Evolutionary conservation across 768 basidiomycete genomes (phyloP), one percentile per base, ranked within the genome.

Genomic region (Pisolithus orientalis): DNA sequence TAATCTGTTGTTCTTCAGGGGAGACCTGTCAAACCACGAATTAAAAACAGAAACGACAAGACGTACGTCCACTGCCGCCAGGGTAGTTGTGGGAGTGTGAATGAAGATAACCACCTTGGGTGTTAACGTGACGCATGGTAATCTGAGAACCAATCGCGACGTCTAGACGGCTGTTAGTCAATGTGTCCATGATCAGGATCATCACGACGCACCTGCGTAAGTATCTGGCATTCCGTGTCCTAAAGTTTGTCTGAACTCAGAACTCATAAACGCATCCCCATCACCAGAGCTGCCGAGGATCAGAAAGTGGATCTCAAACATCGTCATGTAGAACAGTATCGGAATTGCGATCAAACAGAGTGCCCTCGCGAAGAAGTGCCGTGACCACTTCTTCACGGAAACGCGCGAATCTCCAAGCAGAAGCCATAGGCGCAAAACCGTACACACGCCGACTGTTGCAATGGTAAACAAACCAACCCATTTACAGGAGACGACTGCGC

Each of bases 391-490:
- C 51, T 78, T 73, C 13, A 93, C 84, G 0, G 89, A 67, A 39
- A 97, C 78, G 27, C 85, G 82, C 28, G 89, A 64, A 64, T 98
- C 94, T 5, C 94, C 96, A 5, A 99, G 80, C 6, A 95, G 80
- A 37, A 75, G 64, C 95, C 96, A 98, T 4, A 99, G 75, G 61
- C 94, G 95, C 47, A 79, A 72, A 32, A 98, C 62, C 2, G 94
- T 96, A 61, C 83, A 84, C 32, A 87, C 63, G 13, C 95, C 96
- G 47, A 99, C 73, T 6, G 94, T 96, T 8, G 96, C 94, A 60
- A 98, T 92, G 13, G 94, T 98, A 72, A 99, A 97, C 21, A 99
- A 75, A 9, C 96, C 96, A 39, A 98, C 95, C 96, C 95, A 98
- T 68, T 98, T 99, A 75, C 91, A 92, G 61, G 86, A 89, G 31